A percentile compares a stretch with the other conserved stretches of the same genome.
Conservation (phyloP, 139 green algal genomes). For the Coelastrella sp. region DNA sequence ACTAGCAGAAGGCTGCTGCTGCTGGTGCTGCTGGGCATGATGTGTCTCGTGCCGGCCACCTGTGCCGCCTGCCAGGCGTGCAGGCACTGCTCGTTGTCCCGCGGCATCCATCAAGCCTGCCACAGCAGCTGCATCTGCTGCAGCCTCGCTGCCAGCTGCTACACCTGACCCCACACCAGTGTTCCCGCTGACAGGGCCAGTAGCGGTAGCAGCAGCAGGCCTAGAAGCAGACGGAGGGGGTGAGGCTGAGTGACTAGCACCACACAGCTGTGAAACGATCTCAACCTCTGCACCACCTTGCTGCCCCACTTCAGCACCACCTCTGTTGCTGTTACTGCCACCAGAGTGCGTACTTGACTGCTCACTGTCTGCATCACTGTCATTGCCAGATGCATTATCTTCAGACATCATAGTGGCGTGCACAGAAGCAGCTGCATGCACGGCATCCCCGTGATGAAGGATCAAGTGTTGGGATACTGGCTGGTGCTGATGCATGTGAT, state of each 20-base stretch:
- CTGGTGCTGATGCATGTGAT: slow-evolving; percentile 11
- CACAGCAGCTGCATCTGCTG: not conserved
- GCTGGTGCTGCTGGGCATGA: not conserved
- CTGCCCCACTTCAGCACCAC: slow-evolving; percentile 16
- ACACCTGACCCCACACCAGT: not conserved
- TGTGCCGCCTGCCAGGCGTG: not conserved
- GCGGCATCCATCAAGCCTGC: not conserved
- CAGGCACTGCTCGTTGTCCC: not conserved
- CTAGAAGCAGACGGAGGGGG: slow-evolving; percentile 12
- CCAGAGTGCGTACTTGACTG: slow-evolving; percentile 20
- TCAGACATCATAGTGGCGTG: slow-evolving; percentile 56
- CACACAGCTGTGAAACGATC: slow-evolving; percentile 29
- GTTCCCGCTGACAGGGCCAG: slow-evolving; percentile 12
- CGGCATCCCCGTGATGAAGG: not conserved
- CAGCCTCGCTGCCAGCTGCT: slow-evolving; percentile 5
- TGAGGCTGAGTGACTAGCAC: slow-evolving; percentile 37
- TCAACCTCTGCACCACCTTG: slow-evolving; percentile 10
- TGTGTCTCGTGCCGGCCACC: not conserved
- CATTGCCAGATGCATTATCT: slow-evolving; percentile 1
- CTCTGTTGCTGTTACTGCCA: slow-evolving; percentile 22
- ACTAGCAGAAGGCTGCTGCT: not conserved
- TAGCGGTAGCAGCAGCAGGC: slow-evolving; percentile 40
- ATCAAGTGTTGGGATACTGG: slow-evolving; percentile 4
- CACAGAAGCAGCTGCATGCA: slow-evolving; percentile 54
- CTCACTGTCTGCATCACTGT: slow-evolving; percentile 41